A percentile compares a stretch with the other conserved stretches of the same genome.
These are phyloP conservation scores for Mycena metata DNA, from an alignment of 768 basidiomycete species.

Conservation along the genomic window DNA sequence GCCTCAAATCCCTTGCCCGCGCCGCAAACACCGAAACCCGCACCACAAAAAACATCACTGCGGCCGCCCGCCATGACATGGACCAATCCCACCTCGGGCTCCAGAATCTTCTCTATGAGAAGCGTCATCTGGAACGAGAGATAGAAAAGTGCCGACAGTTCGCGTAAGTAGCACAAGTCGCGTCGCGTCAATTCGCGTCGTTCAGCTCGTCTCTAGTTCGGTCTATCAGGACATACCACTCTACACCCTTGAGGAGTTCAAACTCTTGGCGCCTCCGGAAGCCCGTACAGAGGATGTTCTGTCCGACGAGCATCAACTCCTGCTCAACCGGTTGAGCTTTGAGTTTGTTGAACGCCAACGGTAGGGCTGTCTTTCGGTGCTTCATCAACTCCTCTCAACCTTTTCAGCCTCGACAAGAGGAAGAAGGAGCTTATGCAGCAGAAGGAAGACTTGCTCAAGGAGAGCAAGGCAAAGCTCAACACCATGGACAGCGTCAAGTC, in stretches of 20 bases:
- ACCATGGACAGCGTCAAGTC: conserved; percentile 84
- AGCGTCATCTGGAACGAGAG: conserved; percentile 90
- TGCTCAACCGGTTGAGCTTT: conserved; percentile 89
- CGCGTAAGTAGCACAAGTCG: conserved; percentile 67
- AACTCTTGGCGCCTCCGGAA: conserved; percentile 75
- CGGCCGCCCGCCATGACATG: conserved; percentile 89
- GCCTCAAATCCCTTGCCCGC: conserved; percentile 85
- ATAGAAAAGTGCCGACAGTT: conserved; percentile 95
- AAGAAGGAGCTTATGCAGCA: conserved; percentile 76
- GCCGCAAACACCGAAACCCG: conserved; percentile 79
- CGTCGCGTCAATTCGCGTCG: conserved; percentile 5
- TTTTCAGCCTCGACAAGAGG: conserved; percentile 73
- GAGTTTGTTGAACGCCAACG: conserved; percentile 91
- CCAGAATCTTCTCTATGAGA: conserved; percentile 91
- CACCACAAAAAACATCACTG: conserved; percentile 74
- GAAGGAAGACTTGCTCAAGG: conserved; percentile 86
- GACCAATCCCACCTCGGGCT: conserved; percentile 89
- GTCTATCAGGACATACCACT: conserved; percentile 91
- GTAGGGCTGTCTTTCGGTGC: conserved; percentile 54
- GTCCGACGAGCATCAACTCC: conserved; percentile 82
- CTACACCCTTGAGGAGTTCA: conserved; percentile 78
- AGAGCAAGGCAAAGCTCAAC: conserved; percentile 78
- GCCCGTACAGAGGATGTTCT: conserved; percentile 72
- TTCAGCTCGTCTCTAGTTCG: conserved; percentile 63
- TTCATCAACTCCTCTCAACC: conserved; percentile 31